Evolutionary conservation across 495 filamentous ascomycete genomes (phyloP).

Genomic region (Echria macrotheca): DNA sequence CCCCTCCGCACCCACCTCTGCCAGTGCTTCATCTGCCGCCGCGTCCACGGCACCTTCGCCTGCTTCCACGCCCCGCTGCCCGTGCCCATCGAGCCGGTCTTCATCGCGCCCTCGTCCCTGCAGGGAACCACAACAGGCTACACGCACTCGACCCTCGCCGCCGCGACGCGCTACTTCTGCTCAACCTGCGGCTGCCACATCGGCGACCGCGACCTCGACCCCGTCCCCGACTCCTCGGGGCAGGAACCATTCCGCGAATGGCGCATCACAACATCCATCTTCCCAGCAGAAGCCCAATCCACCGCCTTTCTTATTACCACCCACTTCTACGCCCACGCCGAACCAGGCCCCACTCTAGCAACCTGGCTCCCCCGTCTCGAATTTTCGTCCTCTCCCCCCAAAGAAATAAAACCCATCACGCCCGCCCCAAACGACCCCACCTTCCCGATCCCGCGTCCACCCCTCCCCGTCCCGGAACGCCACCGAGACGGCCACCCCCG

Average conservation of each 20-base stretch:
- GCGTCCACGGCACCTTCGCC: conserved; percentile 51
- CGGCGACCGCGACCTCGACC: conserved; percentile 41
- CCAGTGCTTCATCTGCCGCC: conserved; percentile 60
- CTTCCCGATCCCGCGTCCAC: conserved; percentile 13
- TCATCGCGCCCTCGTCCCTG: conserved; percentile 31
- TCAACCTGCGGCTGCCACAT: conserved; percentile 59
- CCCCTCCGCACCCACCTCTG: conserved; percentile 49
- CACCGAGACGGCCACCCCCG: conserved; percentile 18
- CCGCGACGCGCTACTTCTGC: conserved; percentile 61
- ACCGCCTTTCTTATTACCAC: conserved; percentile 37
- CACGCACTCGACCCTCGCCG: conserved; percentile 33
- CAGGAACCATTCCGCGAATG: no score
- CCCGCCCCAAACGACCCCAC: conserved; percentile 17
- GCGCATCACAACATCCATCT: conserved; percentile 28
- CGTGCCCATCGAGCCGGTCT: conserved; percentile 20
- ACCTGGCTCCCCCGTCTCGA: conserved; percentile 35
- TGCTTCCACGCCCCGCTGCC: conserved; percentile 46
- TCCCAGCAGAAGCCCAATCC: conserved; percentile 26
- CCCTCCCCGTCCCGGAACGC: conserved; percentile 11
- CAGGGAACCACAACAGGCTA: conserved; percentile 45
- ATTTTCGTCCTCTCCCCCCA: no score
- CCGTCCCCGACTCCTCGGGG: conserved; percentile 23
- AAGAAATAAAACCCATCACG: conserved; percentile 13
- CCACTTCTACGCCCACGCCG: conserved; percentile 33
- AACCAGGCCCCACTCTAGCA: conserved; percentile 19